phyloP scores from a whole-genome alignment of 192 early-diverging fungal genomes.

The Coemansia sp. region DNA sequence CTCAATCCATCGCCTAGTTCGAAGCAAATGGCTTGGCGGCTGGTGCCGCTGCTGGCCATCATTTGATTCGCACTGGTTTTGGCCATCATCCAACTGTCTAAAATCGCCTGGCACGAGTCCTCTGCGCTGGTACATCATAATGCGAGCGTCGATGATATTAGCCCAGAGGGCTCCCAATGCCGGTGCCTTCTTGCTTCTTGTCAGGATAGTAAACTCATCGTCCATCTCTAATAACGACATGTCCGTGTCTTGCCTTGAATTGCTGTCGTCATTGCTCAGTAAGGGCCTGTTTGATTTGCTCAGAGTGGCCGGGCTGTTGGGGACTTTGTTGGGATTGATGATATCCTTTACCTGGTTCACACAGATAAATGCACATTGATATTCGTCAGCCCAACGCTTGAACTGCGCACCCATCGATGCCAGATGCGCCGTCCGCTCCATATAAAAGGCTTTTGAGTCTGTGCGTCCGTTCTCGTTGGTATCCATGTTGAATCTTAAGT shows the following conservation, averaged over 20 bases:
- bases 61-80: not conserved
- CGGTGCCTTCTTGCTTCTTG: constrained; percentile 57
- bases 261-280: not conserved
- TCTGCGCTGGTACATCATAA: constrained; percentile 56
- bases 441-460: constrained; percentile 20
- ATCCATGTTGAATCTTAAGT: constrained; percentile 50
- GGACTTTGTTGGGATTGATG: constrained; percentile 10
- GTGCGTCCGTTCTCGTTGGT: constrained; percentile 2
- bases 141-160: constrained; percentile 67
- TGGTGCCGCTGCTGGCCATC: not conserved
- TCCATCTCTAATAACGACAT: constrained; percentile 25
- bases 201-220: constrained; percentile 9
- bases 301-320: not conserved
- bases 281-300: not conserved
- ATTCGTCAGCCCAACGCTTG: constrained; percentile 62
- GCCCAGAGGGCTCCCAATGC: constrained; percentile 74
- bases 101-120: constrained; percentile 16
- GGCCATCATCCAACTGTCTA: not conserved
- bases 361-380: constrained; percentile 70
- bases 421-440: constrained; percentile 54
- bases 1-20: constrained; percentile 43
- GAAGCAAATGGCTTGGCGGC: constrained; percentile 15
- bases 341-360: constrained; percentile 79
- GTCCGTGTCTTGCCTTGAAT: constrained; percentile 13
- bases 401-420: constrained; percentile 63